A percentile compares a stretch with the other conserved stretches of the same genome.
Evolutionary conservation across 1,284 basidiomycete species (phyloP).

Genomic region (Tilletia walkeri): DNA sequence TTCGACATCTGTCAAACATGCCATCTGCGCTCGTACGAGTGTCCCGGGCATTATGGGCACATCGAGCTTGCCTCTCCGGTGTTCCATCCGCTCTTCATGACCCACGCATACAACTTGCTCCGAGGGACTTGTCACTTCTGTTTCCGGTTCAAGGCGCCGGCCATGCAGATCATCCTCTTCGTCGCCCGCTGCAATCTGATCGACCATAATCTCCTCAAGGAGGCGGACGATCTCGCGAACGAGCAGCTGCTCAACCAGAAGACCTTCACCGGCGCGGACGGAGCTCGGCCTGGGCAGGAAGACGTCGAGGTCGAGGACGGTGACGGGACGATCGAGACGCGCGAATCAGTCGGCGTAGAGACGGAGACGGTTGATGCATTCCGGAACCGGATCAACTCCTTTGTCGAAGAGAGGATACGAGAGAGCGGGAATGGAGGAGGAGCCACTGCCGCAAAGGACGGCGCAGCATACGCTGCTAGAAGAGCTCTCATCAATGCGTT

Average conservation of each 20-base stretch:
- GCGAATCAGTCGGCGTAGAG: constrained; percentile 37
- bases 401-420: constrained; percentile 70
- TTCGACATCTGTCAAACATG: constrained; percentile 86
- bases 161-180: constrained; percentile 67
- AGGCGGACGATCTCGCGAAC: constrained; percentile 70
- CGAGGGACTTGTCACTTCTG: constrained; percentile 93
- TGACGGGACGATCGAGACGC: constrained; percentile 57
- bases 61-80: constrained; percentile 94
- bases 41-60: constrained; percentile 99
- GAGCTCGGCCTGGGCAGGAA: constrained; percentile 24
- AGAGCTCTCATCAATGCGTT: constrained; percentile 82
- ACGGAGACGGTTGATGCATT: constrained; percentile 56
- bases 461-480: constrained; percentile 82
- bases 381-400: constrained; percentile 38
- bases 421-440: constrained; percentile 60
- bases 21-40: constrained; percentile 82
- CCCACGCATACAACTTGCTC: constrained; percentile 82
- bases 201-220: constrained; percentile 82
- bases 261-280: constrained; percentile 21
- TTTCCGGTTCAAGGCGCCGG: constrained; percentile 82
- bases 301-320: constrained; percentile 36
- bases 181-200: constrained; percentile 81
- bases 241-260: constrained; percentile 54
- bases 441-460: constrained; percentile 60
- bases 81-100: constrained; percentile 95